Evolutionary conservation across 345 rosid species (phyloP), one percentile per base, ranked within the genome.

Genomic region (Cardiospermum halicacabum): DNA sequence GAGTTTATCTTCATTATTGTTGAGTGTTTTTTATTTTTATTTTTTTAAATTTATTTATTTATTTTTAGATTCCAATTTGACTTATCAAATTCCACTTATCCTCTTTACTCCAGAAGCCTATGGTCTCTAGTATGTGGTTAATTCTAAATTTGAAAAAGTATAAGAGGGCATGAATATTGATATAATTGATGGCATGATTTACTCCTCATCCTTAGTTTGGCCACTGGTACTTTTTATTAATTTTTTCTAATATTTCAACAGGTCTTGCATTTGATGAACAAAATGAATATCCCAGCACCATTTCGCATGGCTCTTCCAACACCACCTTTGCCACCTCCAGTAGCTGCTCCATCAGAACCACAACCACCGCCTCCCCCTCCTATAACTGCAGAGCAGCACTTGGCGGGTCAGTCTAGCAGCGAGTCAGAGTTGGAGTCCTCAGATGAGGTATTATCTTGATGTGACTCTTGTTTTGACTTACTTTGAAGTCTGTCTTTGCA

Each of bases 201-300:
- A 9, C 21, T 22, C 1, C 47, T 55, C 53, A 13, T 13, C 56
- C 69, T 28, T 51, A 51, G 11, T 45, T 53, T 43, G 49, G 22
- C 40, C 43, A 64, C 34, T 36, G 2, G 54, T 54, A 57, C 15
- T 31, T 28, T 67, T 34, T 61, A 37, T 16, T 57, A 21, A 7
- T 45, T 15, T 30, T 27, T 21, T 40, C 25, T 58, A 32, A 59
- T 51, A 6, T 60, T 62, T 37, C 53, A 8, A 68, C 66, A 94
- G 97, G 93, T 91, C 72, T 74, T 94, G 82, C 99, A 91, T 79
- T 78, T 94, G 73, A 94, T 94, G 99, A 94, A 94, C 78, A 94
- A 94, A 87, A 91, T 94, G 99, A 91, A 89, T 74, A 85, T 94
- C 75, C 99, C 97, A 72, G 92, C 97, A 69, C 99, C 97, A 42